Base-by-base conservation (phyloP, 345 rosid genomes). In the Pistacia integerrima region DNA sequence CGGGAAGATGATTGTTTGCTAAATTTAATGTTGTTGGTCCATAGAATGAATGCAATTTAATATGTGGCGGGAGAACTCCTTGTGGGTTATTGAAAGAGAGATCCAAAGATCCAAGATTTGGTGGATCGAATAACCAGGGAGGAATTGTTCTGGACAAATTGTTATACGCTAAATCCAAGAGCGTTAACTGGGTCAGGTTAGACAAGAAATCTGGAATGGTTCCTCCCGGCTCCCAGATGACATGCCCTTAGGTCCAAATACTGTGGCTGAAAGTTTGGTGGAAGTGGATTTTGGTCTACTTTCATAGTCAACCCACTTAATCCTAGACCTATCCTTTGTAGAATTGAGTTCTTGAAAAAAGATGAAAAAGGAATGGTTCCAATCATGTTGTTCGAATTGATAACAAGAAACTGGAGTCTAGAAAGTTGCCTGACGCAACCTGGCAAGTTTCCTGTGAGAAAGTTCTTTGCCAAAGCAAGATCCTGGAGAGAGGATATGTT, bases 361-460 rank as follows among this genome's bases (percentile, higher is more conserved):
- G 18, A 52, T 12, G 56, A 3, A 52, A 52, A 52, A 52, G n/a
- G 18, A 12, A 52, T 52, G 12, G 17, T 52, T 12, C 56, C 18
- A 52, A 1, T 52, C 56, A 1, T 52, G 56, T 52, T 52, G 17
- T 52, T 2, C 17, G 0, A 52, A 52, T 5, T 52, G 56, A 52
- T 52, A 52, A 0, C 0, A 18, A 76, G 22, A 28, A 5, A 59
- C 13, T 48, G 2, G 16, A 81, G 81, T 4, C 54, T 35, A 6
- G 72, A 52, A 33, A 81, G 70, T n/a, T 61, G 65, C 69, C 44
- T 28, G 10, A 81, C 25, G 70, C 79, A 77, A 44, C 66, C 59
- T 7, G 81, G 81, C n/a, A 81, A 22, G 51, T 74, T 64, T 51
- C 84, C 79, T 18, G 59, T 64, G 18, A 77, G 70, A 46, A 52